Evolutionary conservation across 2,329 filamentous ascomycete genomes (phyloP).

Genomic region (Triangularia setosa): DNA sequence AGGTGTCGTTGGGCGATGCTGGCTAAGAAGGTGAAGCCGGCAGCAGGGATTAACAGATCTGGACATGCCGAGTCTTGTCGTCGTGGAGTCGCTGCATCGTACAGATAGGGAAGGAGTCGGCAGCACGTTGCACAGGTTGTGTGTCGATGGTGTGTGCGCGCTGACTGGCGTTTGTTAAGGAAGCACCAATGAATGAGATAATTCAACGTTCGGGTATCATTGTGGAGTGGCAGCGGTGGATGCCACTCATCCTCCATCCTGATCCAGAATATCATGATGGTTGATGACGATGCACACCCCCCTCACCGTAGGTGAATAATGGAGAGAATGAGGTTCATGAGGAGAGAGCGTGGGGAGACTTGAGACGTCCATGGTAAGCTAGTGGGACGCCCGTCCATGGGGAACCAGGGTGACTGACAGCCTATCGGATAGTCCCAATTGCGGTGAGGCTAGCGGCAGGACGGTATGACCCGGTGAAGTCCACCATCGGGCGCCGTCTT

Average conservation of each 20-base stretch:
- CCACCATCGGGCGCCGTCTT: constrained; percentile 16
- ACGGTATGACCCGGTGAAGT: constrained; percentile 24
- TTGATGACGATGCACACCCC: neutral
- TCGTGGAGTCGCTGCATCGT: constrained; percentile 8
- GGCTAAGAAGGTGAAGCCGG: constrained; percentile 10
- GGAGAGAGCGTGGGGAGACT: neutral
- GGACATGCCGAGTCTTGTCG: constrained; percentile 13
- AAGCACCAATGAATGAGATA: too few relatives aligned
- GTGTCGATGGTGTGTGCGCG: neutral
- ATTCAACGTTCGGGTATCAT: neutral
- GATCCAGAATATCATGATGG: neutral
- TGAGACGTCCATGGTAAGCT: neutral
- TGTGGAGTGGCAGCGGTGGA: neutral
- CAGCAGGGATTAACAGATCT: constrained; percentile 15
- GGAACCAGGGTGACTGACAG: constrained; percentile 15
- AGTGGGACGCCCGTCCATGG: neutral
- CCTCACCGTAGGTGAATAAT: neutral
- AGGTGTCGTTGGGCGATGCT: neutral
- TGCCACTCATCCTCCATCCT: neutral
- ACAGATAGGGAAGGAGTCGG: constrained; percentile 14
- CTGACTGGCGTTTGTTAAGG: neutral
- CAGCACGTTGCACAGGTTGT: neutral
- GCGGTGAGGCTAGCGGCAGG: constrained; percentile 29
- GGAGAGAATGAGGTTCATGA: neutral
- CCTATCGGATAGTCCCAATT: constrained; percentile 27